Percentiles rank a stretch among this genome's conserved stretches.
Evolutionary conservation across 805 yeast species (phyloP).

Genomic region (Spencermartinsiella europaea): DNA sequence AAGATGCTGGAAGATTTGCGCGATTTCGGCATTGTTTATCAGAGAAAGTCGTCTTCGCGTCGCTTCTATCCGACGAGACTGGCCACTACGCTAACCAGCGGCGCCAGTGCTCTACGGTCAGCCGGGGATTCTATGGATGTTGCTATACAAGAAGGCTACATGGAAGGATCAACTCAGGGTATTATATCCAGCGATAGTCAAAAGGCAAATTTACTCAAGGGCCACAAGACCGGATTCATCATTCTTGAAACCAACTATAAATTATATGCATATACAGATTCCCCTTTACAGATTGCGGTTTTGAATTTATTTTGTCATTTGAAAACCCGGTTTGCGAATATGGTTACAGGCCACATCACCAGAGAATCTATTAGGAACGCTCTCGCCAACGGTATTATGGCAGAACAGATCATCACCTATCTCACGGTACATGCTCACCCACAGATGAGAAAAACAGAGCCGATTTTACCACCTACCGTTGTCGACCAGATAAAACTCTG

Average conservation of each 20-base stretch:
- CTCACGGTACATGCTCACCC: conserved; percentile 91
- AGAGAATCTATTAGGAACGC: conserved; percentile 89
- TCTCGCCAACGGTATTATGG: conserved; percentile 80
- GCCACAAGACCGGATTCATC: conserved; percentile 52
- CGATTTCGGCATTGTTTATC: conserved; percentile 87
- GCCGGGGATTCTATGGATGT: conserved; percentile 74
- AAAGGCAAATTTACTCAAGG: neutral
- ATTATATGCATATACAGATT: conserved; percentile 85
- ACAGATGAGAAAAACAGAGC: conserved; percentile 64
- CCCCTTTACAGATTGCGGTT: conserved; percentile 92
- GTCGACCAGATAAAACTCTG: conserved; percentile 92
- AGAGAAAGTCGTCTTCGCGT: conserved; percentile 49
- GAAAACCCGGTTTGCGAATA: conserved; percentile 77
- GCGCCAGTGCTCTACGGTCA: conserved; percentile 61
- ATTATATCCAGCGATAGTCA: conserved; percentile 22
- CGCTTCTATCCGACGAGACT: conserved; percentile 86
- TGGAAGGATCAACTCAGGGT: neutral
- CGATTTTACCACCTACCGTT: conserved; percentile 89
- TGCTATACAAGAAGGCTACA: conserved; percentile 37
- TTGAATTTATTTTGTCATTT: conserved; percentile 82
- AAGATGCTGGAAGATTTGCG: conserved; percentile 83
- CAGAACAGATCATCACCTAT: conserved; percentile 89
- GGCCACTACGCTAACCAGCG: conserved; percentile 87
- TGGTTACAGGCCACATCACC: conserved; percentile 91
- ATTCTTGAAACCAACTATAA: conserved; percentile 93